A percentile compares a stretch with the other conserved stretches of the same genome.
Evolutionary conservation across 139 green algal genomes (phyloP).

Genomic region (Chlorella ohadii): DNA sequence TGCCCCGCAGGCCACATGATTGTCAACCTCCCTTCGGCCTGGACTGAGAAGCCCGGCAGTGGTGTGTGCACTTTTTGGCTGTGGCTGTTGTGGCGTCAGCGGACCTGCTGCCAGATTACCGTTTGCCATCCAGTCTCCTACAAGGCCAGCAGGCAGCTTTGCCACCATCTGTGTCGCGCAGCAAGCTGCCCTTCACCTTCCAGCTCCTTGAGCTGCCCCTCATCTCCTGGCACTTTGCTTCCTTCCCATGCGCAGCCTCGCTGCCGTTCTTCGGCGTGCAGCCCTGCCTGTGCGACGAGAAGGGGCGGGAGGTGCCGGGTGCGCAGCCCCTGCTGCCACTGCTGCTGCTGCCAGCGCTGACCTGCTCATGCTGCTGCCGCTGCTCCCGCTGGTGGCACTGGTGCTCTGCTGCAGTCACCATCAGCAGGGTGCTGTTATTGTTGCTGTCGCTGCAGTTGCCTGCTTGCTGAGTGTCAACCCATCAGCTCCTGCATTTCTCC

Average conservation of each 20-base stretch:
- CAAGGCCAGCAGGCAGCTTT: too few species aligned
- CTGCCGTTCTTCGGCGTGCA: slow-evolving; percentile 97
- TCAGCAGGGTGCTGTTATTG: too few species aligned
- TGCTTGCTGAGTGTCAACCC: background rate
- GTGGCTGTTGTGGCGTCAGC: too few species aligned
- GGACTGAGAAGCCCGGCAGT: slow-evolving; percentile 80
- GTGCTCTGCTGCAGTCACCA: too few species aligned
- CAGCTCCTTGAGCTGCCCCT: background rate
- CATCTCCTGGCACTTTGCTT: slow-evolving; percentile 2
- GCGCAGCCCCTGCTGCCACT: background rate
- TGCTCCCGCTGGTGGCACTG: too few species aligned
- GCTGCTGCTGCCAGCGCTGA: too few species aligned
- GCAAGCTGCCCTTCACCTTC: too few species aligned
- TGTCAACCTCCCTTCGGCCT: slow-evolving; percentile 84
- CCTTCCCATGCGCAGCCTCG: slow-evolving; percentile 56
- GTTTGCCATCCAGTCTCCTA: too few species aligned
- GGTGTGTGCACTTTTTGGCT: background rate
- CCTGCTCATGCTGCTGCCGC: too few species aligned
- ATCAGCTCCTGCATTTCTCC: background rate
- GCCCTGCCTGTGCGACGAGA: slow-evolving; percentile 90
- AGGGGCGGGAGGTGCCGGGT: slow-evolving; percentile 70
- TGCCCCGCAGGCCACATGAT: slow-evolving; percentile 84
- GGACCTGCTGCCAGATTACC: too few species aligned
- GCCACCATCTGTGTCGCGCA: too few species aligned
- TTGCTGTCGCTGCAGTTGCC: too few species aligned